Evolutionary conservation across 1,284 basidiomycete genomes (phyloP).

Genomic region (Moniliella sp.): DNA sequence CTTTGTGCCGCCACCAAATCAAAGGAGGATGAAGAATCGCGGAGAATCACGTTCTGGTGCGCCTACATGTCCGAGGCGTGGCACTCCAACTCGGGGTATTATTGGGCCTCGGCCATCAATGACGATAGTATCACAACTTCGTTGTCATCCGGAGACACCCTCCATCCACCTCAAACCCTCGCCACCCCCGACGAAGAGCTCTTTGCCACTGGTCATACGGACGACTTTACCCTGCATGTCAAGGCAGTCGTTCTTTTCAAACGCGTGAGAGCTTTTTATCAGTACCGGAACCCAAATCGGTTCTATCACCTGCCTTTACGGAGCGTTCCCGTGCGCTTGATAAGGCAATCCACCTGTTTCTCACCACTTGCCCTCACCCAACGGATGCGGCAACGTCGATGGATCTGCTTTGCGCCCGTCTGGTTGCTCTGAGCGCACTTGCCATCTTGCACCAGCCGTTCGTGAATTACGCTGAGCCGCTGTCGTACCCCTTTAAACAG

Average conservation of each 20-base stretch:
- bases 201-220: slow-evolving; percentile 6
- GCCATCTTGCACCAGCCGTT: slow-evolving; percentile 5
- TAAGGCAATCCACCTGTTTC: slow-evolving; percentile 1
- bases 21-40: slow-evolving; percentile 5
- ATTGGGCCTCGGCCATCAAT: slow-evolving; percentile 3
- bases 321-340: neutral
- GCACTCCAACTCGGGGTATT: neutral
- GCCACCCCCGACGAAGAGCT: slow-evolving; percentile 5
- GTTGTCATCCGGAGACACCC: slow-evolving; percentile 3
- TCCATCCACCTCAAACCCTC: slow-evolving; percentile 4
- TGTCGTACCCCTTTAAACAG: neutral
- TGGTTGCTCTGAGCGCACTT: slow-evolving; percentile 2
- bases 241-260: slow-evolving; percentile 3
- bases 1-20: slow-evolving; percentile 1
- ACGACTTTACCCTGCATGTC: slow-evolving; percentile 7
- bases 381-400: neutral
- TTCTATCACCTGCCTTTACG: neutral
- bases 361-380: no score
- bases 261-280: neutral
- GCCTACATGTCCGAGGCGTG: slow-evolving; percentile 6
- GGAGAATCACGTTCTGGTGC: slow-evolving; percentile 5
- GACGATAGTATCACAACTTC: slow-evolving; percentile 3
- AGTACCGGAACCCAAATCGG: neutral
- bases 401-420: slow-evolving; percentile 3
- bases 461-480: slow-evolving; percentile 2